Evolutionary conservation across 805 yeast genomes (phyloP).

Genomic region (Starmerella floricola): DNA sequence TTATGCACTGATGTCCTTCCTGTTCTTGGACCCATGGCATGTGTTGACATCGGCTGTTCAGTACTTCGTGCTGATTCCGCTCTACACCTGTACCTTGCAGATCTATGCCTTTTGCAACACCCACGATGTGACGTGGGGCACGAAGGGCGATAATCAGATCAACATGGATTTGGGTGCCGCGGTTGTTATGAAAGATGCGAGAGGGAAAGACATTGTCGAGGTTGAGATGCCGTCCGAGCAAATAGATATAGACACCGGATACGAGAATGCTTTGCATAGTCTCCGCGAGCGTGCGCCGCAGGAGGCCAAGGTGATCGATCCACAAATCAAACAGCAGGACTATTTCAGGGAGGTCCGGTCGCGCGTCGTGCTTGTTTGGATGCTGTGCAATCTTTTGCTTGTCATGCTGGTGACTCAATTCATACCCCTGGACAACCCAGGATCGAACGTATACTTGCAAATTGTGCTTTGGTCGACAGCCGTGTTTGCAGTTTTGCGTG

Average conservation of each 20-base stretch:
- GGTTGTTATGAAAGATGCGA: slow-evolving; percentile 61
- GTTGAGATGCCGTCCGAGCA: slow-evolving; percentile 61
- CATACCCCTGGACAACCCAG: slow-evolving; percentile 52
- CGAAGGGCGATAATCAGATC: slow-evolving; percentile 81
- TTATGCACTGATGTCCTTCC: slow-evolving; percentile 65
- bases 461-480: slow-evolving; percentile 91
- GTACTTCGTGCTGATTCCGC: slow-evolving; percentile 79
- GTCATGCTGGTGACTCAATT: slow-evolving; percentile 83
- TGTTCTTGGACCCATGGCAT: slow-evolving; percentile 96
- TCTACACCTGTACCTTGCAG: slow-evolving; percentile 83
- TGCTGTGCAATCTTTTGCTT: slow-evolving; percentile 65
- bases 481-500: slow-evolving; percentile 67
- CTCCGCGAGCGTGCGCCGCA: slow-evolving; percentile 58
- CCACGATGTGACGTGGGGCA: slow-evolving; percentile 98
- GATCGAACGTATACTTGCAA: slow-evolving; percentile 61
- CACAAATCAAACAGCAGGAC: slow-evolving; percentile 44
- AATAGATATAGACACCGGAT: slow-evolving; percentile 68
- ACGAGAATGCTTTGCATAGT: slow-evolving; percentile 60
- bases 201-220: slow-evolving; percentile 70
- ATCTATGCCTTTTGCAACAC: slow-evolving; percentile 96
- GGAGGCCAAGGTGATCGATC: slow-evolving; percentile 35
- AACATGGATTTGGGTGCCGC: slow-evolving; percentile 66
- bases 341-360: slow-evolving; percentile 93
- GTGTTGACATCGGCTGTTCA: slow-evolving; percentile 75
- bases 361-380: slow-evolving; percentile 90